Evolutionary conservation across 371 early-diverging fungal species (phyloP).

Genomic region (Apophysomyces trapeziformis): DNA sequence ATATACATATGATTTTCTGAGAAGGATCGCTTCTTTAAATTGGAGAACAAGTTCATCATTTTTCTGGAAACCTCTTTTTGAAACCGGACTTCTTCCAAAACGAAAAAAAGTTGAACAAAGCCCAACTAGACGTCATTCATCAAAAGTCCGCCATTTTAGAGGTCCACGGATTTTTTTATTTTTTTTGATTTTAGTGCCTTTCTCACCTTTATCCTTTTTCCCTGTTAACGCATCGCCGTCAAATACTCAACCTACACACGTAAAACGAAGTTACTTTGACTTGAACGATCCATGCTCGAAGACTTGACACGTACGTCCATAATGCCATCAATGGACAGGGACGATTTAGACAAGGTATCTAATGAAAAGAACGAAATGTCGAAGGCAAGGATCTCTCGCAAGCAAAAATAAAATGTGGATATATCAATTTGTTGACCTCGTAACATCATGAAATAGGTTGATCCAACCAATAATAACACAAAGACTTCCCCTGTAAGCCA

Average conservation of each 20-base stretch:
- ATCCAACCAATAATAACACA: not conserved
- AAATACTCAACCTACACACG: not conserved
- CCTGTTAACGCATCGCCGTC: not conserved
- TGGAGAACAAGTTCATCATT: not conserved
- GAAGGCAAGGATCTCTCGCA: not conserved
- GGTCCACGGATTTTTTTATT: not conserved
- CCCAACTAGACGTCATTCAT: not conserved
- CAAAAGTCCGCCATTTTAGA: slow-evolving; percentile 6
- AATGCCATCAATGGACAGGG: not conserved
- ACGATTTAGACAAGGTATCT: not conserved
- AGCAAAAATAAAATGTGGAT: not conserved
- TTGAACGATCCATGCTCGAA: slow-evolving; percentile 8
- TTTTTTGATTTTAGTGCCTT: not conserved
- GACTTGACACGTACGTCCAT: not conserved
- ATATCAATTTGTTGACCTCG: not conserved
- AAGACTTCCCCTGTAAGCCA: slow-evolving; percentile 10
- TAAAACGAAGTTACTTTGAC: not conserved
- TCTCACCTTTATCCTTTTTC: not conserved
- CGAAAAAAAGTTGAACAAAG: not conserved
- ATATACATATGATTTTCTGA: not conserved
- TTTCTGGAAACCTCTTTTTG: not conserved
- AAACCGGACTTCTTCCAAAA: slow-evolving; percentile 1
- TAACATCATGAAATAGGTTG: not conserved
- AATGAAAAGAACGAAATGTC: not conserved
- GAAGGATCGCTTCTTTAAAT: not conserved